Base-by-base conservation (phyloP, 805 yeast species). In the Millerago galiae region DNA sequence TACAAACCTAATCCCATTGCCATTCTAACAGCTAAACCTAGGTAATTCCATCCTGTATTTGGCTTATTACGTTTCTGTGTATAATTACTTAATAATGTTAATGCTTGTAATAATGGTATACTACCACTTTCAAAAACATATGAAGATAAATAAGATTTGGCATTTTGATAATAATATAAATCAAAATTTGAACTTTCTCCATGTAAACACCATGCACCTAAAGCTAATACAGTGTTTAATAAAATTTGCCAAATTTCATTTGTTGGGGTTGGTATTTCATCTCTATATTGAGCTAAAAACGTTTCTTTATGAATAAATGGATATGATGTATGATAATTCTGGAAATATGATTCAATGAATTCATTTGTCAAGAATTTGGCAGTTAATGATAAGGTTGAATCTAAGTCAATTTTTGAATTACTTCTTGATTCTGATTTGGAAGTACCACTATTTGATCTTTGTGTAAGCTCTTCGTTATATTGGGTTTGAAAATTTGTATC, bases 131-230 rank as follows among this genome's bases (percentile, higher is more conserved):
- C 85, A 52, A 81, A 74, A 8, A 80, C 71, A 44, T 66, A 66
- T 31, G 66, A 64, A 37, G 63, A 63, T 34, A 79, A 47, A 43
- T 62, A 60, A 10, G 63, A 60, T 56, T 74, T 70, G 16, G 81
- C 80, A 46, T 72, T 66, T 37, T 71, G 71, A 52, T 77, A 82
- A 46, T 79, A 81, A 36, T 72, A 64, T 29, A 77, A 47, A 53
- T 81, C 85, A 33, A 71, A 63, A 42, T 67, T 68, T 2, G 74
- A 64, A 14, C 67, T 53, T 47, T 78, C 82, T 12, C 81, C 81
- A 50, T 74, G 70, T 10, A 72, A 48, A 55, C 83, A 77, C 82
- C 84, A 81, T 18, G 84, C 73, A 13, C 88, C 89, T n/a, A 82
- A 60, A 0, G 84, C 83, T 24, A 80, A 56, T 0, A 81, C 77